These are phyloP conservation scores for Clitoria ternatea DNA, from an alignment of 306 rosid genomes.

Conservation along the genomic window DNA sequence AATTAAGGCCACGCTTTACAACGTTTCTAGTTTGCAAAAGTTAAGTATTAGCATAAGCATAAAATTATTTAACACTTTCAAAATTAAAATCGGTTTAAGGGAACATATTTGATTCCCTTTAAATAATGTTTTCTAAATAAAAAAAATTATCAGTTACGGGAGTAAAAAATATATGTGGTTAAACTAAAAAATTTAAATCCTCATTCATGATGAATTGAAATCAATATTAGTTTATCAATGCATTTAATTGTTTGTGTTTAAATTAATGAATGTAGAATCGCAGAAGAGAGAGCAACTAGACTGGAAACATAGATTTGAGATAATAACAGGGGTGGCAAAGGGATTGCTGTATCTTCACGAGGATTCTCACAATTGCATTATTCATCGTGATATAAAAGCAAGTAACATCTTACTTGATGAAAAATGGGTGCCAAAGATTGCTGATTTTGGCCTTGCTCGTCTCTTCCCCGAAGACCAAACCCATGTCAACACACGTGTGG, in stretches of 20 bases:
- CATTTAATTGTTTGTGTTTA: too few species aligned
- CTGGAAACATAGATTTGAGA: slow-evolving; percentile 29
- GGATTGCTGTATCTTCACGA: slow-evolving; percentile 35
- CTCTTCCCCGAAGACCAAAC: slow-evolving; percentile 31
- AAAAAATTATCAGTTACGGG: too few species aligned
- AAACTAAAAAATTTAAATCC: too few species aligned
- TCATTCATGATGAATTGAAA: too few species aligned
- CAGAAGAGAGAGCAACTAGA: slow-evolving; percentile 15
- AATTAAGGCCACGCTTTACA: neutral
- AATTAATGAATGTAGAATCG: neutral
- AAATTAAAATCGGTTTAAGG: too few species aligned
- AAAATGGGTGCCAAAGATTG: slow-evolving; percentile 30
- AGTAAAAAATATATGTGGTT: too few species aligned
- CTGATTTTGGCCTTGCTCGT: slow-evolving; percentile 32
- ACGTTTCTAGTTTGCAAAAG: neutral
- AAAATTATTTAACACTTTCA: too few species aligned
- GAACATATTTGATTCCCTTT: too few species aligned
- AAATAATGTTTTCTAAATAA: too few species aligned
- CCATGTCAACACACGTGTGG: slow-evolving; percentile 32
- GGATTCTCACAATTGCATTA: slow-evolving; percentile 27
- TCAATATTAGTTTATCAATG: too few species aligned
- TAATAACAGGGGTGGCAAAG: slow-evolving; percentile 27
- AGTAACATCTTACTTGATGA: slow-evolving; percentile 27
- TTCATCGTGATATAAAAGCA: slow-evolving; percentile 30
- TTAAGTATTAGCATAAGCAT: too few species aligned